Percentiles rank a stretch among this genome's conserved stretches.
Conservation (phyloP, 306 rosid genomes). For the Acmispon strigosus region DNA sequence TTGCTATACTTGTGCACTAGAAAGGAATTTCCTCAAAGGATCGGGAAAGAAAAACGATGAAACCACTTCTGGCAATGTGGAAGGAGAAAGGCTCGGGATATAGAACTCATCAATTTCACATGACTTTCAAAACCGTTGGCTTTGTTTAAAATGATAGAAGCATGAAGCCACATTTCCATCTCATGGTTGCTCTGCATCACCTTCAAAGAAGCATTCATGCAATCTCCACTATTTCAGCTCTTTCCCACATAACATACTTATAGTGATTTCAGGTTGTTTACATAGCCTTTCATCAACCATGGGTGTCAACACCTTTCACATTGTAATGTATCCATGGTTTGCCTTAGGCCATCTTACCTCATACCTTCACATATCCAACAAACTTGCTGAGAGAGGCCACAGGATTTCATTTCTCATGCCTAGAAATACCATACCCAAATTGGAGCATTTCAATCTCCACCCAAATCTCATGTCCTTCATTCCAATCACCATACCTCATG, state of each 20-base stretch:
- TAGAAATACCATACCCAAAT: slow-evolving; percentile 26
- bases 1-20: no score
- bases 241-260: neutral
- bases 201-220: neutral
- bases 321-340: slow-evolving; percentile 66
- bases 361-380: slow-evolving; percentile 58
- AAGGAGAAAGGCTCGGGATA: neutral
- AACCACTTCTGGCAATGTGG: no score
- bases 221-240: neutral
- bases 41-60: no score
- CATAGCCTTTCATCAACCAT: slow-evolving; percentile 4
- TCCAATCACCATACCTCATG: slow-evolving; percentile 50
- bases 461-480: slow-evolving; percentile 51
- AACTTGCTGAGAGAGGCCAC: slow-evolving; percentile 57
- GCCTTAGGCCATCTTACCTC: slow-evolving; percentile 64
- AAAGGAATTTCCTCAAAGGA: no score
- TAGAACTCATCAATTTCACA: neutral
- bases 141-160: neutral
- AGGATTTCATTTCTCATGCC: slow-evolving; percentile 55
- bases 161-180: neutral
- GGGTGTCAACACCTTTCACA: slow-evolving; percentile 24
- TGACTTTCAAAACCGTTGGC: neutral
- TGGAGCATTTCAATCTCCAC: slow-evolving; percentile 48
- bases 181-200: neutral
- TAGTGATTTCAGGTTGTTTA: neutral